Percentiles rank a stretch among this genome's conserved stretches.
Conservation (phyloP, 805 yeast genomes). For the Diddensiella transvaalensis region DNA sequence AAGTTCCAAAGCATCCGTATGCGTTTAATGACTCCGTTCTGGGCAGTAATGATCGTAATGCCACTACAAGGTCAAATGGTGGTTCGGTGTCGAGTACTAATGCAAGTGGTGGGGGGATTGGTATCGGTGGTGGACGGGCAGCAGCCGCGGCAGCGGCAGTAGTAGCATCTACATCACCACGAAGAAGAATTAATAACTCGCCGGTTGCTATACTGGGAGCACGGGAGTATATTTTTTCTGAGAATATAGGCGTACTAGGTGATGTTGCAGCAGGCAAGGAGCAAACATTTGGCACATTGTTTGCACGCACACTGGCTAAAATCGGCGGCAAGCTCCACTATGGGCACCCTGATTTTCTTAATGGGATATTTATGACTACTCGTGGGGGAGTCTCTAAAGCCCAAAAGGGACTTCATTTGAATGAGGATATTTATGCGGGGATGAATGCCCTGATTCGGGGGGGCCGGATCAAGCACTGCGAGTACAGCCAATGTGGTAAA, state of each 20-base stretch:
- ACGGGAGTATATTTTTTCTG: constrained; percentile 78
- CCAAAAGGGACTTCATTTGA: constrained; percentile 75
- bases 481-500: constrained; percentile 81
- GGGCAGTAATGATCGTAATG: constrained; percentile 16
- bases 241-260: constrained; percentile 75
- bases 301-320: constrained; percentile 77
- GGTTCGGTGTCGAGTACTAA: background rate
- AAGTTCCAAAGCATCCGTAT: constrained; percentile 19
- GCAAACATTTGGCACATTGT: constrained; percentile 81
- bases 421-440: constrained; percentile 85
- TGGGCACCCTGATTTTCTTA: constrained; percentile 83
- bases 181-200: constrained; percentile 28
- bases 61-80: background rate
- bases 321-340: constrained; percentile 81
- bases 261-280: constrained; percentile 88
- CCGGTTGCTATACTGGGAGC: constrained; percentile 86
- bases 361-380: constrained; percentile 72
- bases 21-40: background rate
- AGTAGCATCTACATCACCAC: background rate
- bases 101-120: background rate
- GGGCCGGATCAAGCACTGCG: constrained; percentile 81
- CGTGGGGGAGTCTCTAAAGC: constrained; percentile 87
- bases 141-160: background rate
- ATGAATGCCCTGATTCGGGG: constrained; percentile 76
- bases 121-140: too few species aligned